phyloP scores from a whole-genome alignment of 805 yeast species.

The Sugiyamaella chiloensis region DNA sequence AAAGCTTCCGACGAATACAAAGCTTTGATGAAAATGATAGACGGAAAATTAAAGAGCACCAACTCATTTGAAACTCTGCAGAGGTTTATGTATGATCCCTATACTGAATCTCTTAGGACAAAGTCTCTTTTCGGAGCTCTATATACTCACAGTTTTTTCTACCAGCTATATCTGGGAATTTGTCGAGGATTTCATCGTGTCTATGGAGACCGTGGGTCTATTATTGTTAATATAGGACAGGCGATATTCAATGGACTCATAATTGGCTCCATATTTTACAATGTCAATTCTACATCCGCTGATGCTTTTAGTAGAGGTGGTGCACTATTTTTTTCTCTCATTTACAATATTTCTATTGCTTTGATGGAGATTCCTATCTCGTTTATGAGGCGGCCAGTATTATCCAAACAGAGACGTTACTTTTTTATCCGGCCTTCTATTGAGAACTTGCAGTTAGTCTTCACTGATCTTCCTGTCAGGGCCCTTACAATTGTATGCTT shows the following conservation, averaged over 20 bases:
- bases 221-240: slow-evolving; percentile 45
- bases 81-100: slow-evolving; percentile 34
- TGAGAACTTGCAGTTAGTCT: slow-evolving; percentile 60
- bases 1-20: slow-evolving; percentile 43
- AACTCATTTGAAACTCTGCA: slow-evolving; percentile 36
- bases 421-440: slow-evolving; percentile 72
- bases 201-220: slow-evolving; percentile 53
- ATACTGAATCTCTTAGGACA: slow-evolving; percentile 32
- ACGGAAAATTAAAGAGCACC: slow-evolving; percentile 35
- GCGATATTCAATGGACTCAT: slow-evolving; percentile 54
- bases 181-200: slow-evolving; percentile 54
- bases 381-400: slow-evolving; percentile 54
- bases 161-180: slow-evolving; percentile 50
- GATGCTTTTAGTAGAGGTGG: slow-evolving; percentile 69
- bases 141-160: slow-evolving; percentile 22
- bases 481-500: slow-evolving; percentile 44
- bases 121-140: slow-evolving; percentile 43
- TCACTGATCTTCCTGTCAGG: slow-evolving; percentile 64
- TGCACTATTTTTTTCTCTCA: slow-evolving; percentile 53
- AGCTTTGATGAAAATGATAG: slow-evolving; percentile 44
- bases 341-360: slow-evolving; percentile 60
- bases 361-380: slow-evolving; percentile 51
- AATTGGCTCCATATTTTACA: slow-evolving; percentile 59
- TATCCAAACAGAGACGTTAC: slow-evolving; percentile 67
- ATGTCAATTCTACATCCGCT: slow-evolving; percentile 45